Evolutionary conservation across 768 basidiomycete species (phyloP).

Genomic region (Suillus subaureus): DNA sequence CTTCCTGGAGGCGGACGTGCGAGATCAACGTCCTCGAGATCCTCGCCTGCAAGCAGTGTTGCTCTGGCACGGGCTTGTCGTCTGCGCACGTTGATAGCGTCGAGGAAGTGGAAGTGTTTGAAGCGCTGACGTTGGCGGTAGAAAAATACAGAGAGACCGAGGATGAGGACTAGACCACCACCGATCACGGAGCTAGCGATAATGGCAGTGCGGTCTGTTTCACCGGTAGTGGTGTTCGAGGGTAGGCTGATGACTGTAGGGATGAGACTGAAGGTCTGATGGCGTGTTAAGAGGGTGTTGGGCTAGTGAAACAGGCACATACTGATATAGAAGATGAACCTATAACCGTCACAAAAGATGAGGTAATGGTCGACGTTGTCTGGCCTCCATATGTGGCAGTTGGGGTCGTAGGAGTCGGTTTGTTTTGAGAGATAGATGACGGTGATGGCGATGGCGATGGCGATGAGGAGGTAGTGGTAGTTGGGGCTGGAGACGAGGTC

Average conservation of each 20-base stretch:
- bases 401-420: constrained; percentile 1
- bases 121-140: constrained; percentile 39
- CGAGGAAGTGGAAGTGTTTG: constrained; percentile 33
- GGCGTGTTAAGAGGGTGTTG: not conserved
- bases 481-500: not conserved
- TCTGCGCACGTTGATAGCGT: constrained; percentile 29
- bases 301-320: constrained; percentile 10
- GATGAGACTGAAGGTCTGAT: constrained; percentile 18
- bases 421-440: not conserved
- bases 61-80: constrained; percentile 22
- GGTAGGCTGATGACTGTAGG: constrained; percentile 23
- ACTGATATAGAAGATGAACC: constrained; percentile 20
- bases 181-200: constrained; percentile 46
- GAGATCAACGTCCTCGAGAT: constrained; percentile 18
- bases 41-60: constrained; percentile 29
- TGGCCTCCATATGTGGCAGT: constrained; percentile 11
- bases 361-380: constrained; percentile 14
- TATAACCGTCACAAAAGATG: constrained; percentile 21
- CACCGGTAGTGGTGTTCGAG: not conserved
- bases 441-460: not conserved
- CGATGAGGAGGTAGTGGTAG: not conserved
- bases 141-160: constrained; percentile 40
- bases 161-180: constrained; percentile 37
- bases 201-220: constrained; percentile 36
- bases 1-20: constrained; percentile 10